Base-by-base conservation (phyloP, 345 rosid genomes). In the Fremontodendron californicum region DNA sequence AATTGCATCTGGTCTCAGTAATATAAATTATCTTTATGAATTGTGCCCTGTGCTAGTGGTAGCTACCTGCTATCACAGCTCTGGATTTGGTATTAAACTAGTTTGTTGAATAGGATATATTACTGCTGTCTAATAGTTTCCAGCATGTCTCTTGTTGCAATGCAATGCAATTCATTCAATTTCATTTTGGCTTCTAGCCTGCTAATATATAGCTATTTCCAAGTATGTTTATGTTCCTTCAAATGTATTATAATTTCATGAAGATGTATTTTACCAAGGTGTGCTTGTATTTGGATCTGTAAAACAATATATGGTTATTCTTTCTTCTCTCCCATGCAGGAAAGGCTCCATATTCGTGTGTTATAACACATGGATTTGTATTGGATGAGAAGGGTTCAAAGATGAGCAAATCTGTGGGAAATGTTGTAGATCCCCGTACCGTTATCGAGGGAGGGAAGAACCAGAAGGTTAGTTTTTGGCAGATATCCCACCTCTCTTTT, bases 321-420 rank as follows among this genome's bases (percentile, higher is more conserved):
- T 69, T 60, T 61, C 45, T 54, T 69, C 23, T 45, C 48, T 82
- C 77, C 74, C 71, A 60, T 82, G 68, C 90, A 95, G 98, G 98
- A 82, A 88, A 81, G 84, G 94, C 97, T 75, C 98, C 98, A 73
- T 95, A 92, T 84, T 82, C 78, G 21, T 81, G 94, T 80, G 98
- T 93, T 62, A 77, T 95, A 75, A 95, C 98, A 46, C 98, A 95
- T 81, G 99, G 99, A 58, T 95, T 95, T 89, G 99, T 95, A 72
- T 84, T 95, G 83, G 99, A 95, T 88, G 99, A 95, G 87, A 95
- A 84, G 76, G 98, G 98, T 80, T 89, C 80, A 71, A 95, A 95
- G 91, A 95, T 95, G 99, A 95, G 99, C 89, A 95, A 93, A 87
- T 95, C 97, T 42, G 82, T 93, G 67, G 98, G 99, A 62, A 93